phyloP scores from a whole-genome alignment of 306 rosid genomes.

The Fragaria iinumae region DNA sequence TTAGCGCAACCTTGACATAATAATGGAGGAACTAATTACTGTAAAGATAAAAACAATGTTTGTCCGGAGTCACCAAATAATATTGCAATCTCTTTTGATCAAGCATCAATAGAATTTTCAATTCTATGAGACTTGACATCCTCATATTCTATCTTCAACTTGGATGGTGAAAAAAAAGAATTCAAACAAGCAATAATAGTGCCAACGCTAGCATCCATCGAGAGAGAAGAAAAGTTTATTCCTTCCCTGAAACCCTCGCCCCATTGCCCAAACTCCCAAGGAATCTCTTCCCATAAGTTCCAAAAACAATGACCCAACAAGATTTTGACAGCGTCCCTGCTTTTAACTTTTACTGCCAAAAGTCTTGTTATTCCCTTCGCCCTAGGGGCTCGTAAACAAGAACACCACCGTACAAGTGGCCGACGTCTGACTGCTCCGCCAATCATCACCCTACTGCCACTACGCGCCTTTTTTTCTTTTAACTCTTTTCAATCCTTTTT shows the following conservation, averaged over 20 bases:
- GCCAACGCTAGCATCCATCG: not conserved
- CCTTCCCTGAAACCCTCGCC: not conserved
- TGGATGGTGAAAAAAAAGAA: too few species aligned
- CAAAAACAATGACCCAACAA: not conserved
- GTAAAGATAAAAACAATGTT: too few species aligned
- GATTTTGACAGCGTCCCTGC: not conserved
- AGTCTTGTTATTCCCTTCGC: not conserved
- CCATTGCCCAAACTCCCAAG: conserved; percentile 11
- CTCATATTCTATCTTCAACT: too few species aligned
- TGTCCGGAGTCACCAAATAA: too few species aligned
- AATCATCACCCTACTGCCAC: conserved; percentile 7
- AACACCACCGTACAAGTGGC: conserved; percentile 17
- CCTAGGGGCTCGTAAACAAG: not conserved
- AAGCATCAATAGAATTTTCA: too few species aligned
- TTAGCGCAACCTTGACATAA: too few species aligned
- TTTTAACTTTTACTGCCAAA: not conserved
- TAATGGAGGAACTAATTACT: too few species aligned
- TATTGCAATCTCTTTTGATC: too few species aligned
- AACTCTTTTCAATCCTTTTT: conserved; percentile 7
- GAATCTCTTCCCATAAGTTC: conserved; percentile 13
- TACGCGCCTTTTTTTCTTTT: not conserved
- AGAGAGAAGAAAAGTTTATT: not conserved
- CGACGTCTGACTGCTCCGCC: not conserved
- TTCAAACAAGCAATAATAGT: too few species aligned
- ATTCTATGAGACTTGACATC: too few species aligned